Evolutionary conservation across 1,284 basidiomycete species (phyloP), one percentile per base, ranked within the genome.

Genomic region (Omphalotus olearius): DNA sequence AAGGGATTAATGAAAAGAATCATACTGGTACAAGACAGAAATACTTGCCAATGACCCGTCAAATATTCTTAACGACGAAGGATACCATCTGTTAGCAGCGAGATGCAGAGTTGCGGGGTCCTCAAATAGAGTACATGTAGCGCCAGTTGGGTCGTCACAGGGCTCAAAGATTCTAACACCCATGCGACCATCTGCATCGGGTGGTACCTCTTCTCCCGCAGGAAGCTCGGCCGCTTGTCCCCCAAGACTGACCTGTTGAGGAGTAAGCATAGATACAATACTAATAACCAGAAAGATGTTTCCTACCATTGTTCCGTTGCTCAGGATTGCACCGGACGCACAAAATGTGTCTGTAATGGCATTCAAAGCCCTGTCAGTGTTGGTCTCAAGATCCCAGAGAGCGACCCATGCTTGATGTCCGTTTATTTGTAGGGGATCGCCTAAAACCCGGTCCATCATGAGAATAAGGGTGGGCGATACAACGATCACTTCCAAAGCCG

Each of bases 311-410:
- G 72, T 73, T 13, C 74, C 74, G 47, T 80, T 79, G 42, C 71
- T 71, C 40, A 80, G 62, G 56, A 76, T 70, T 3, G 63, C 68
- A 5, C 77, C 77, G 18, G 72, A 73, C 0, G 75, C 78, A 56
- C 78, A 81, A 64, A 80, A 81, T 0, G 70, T 70, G 63, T 80
- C 74, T 1, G 76, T 72, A n/a, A 69, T 47, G 41, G 76, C 64
- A 35, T 74, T 61, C 33, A 81, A 58, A 0, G 77, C 61, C 4
- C 61, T 64, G 9, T 70, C 70, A 1, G 65, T 69, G 52, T 69
- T 67, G 2, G 71, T 69, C 56, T 72, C 61, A 23, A 75, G 63
- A 60, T 74, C 64, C 67, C 70, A 78, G n/a, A 78, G 59, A 0
- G 69, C 68, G 10, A 69, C 75, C 74, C 75, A 77, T 0, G 75